These are phyloP conservation scores for Ceratobasidium sp. DNA, from an alignment of 1,284 basidiomycete species.

Conservation along the genomic window DNA sequence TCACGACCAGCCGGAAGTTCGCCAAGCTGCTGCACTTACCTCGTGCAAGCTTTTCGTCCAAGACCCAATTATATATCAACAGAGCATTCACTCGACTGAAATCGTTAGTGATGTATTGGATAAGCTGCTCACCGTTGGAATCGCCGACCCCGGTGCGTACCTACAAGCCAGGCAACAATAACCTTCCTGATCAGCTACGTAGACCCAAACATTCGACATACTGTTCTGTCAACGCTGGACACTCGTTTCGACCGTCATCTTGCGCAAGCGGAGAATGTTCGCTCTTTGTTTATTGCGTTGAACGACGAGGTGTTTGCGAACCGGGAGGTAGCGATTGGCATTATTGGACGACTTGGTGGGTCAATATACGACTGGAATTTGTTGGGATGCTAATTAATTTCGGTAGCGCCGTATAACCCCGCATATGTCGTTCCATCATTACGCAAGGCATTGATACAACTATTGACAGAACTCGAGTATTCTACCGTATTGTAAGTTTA, in stretches of 20 bases:
- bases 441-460: constrained; percentile 93
- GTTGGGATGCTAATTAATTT: background rate
- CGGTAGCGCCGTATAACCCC: constrained; percentile 73
- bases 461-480: constrained; percentile 97
- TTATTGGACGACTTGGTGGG: constrained; percentile 94
- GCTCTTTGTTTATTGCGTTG: constrained; percentile 94
- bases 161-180: constrained; percentile 18
- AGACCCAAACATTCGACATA: constrained; percentile 86
- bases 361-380: background rate
- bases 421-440: constrained; percentile 99
- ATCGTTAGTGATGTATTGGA: constrained; percentile 98
- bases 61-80: constrained; percentile 96
- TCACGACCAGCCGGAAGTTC: constrained; percentile 88
- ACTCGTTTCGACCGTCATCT: constrained; percentile 97
- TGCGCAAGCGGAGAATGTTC: constrained; percentile 98
- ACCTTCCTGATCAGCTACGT: constrained; percentile 8
- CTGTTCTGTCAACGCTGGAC: constrained; percentile 87
- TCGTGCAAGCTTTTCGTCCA: constrained; percentile 92
- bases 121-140: constrained; percentile 94
- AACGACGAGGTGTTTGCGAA: constrained; percentile 98
- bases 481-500: constrained; percentile 80
- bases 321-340: constrained; percentile 84
- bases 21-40: constrained; percentile 89
- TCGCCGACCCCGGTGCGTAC: constrained; percentile 88
- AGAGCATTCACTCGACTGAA: constrained; percentile 95